Evolutionary conservation across 2,329 filamentous ascomycete species (phyloP).

Genomic region (Sporothrix pallida): DNA sequence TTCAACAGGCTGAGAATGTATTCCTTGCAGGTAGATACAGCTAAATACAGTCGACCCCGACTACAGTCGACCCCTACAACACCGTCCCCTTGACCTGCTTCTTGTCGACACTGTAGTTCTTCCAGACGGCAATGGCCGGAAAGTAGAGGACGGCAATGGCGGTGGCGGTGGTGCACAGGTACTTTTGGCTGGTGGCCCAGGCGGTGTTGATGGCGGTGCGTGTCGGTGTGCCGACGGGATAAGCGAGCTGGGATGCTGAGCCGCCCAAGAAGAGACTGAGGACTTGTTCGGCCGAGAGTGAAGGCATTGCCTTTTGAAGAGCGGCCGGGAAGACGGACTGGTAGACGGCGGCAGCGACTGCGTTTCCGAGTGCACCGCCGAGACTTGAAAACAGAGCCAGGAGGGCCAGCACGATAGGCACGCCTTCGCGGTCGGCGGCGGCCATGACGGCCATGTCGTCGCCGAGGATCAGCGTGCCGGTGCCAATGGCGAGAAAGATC

Average conservation of each 20-base stretch:
- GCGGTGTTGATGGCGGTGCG: constrained; percentile 62
- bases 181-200: constrained; percentile 58
- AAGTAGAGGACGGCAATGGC: constrained; percentile 42
- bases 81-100: constrained; percentile 39
- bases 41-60: too few species aligned
- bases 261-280: constrained; percentile 51
- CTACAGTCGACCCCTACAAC: not conserved
- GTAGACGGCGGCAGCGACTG: constrained; percentile 67
- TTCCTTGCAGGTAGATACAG: not conserved
- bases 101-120: constrained; percentile 38
- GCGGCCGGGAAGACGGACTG: constrained; percentile 59
- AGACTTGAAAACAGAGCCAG: constrained; percentile 63
- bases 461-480: constrained; percentile 62
- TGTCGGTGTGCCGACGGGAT: constrained; percentile 55
- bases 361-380: constrained; percentile 63
- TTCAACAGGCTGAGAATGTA: not conserved
- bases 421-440: constrained; percentile 61
- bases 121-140: constrained; percentile 37
- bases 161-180: constrained; percentile 55
- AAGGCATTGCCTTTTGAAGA: constrained; percentile 53
- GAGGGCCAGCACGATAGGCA: constrained; percentile 63
- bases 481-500: constrained; percentile 60
- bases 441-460: constrained; percentile 66
- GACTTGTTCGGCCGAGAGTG: constrained; percentile 53
- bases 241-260: constrained; percentile 60